Evolutionary conservation across 805 yeast species (phyloP), one percentile per base, ranked within the genome.

Genomic region (Kurtzmaniella cleridarum): DNA sequence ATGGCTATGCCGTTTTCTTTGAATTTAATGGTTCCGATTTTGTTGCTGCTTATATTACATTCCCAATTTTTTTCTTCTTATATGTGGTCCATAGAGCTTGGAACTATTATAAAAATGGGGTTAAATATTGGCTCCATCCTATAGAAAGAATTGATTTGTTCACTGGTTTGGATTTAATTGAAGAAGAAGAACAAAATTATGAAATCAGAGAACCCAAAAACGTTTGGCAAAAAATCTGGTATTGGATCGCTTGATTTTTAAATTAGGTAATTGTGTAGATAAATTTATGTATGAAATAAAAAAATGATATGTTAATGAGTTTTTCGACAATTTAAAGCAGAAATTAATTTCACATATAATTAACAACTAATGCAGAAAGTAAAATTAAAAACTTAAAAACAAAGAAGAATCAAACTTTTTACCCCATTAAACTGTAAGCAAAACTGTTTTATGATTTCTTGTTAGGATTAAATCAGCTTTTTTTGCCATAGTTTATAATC

Each of bases 1-100:
- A 84, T 49, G 90, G 90, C 41, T 84, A 79, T 53, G 80, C 75
- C 2, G 81, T 77, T 4, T 82, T 83, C 59, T 72, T 83, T 43
- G 69, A 68, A 14, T 80, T 79, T 67, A 69, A 66, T 11, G 71
- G 58, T 1, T 57, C 75, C 5, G 81, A 79, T 55, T 83, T 83
- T 49, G 60, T 83, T 36, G 89, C 90, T 27, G 84, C 89, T 8
- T 83, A 83, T 59, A 68, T 83, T 43, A 81, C 88, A 0, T 53
- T 83, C 35, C 85, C 83, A 27, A 67, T 76, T 41, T 70, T 78
- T 45, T 43, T 75, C 3, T 60, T 61, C 3, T 62, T 83, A 33
- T 82, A 76, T 56, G 44, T 73, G 32, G 84, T 79, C 5, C 88
- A 81, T 60, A 75, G 76, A 49, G 5, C 69, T 4, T 76, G 69